Percentiles rank a stretch among this genome's conserved stretches.
phyloP scores from a whole-genome alignment of 805 yeast genomes.

The Candida palmyrensis region DNA sequence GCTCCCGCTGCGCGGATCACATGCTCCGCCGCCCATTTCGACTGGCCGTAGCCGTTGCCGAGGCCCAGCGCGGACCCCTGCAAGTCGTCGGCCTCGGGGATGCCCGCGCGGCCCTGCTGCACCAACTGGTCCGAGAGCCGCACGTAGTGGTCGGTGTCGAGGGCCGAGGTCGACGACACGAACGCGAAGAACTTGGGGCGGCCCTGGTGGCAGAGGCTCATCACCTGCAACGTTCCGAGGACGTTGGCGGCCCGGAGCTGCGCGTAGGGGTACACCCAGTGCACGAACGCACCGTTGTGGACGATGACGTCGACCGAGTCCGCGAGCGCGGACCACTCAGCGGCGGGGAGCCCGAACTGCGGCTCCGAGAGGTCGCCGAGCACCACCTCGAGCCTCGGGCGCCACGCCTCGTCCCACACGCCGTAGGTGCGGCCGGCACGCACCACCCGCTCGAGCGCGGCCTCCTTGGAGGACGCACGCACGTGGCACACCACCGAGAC shows the following conservation, averaged over 20 bases:
- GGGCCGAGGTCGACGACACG: slow-evolving; percentile 92
- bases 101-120: slow-evolving; percentile 62
- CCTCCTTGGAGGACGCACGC: slow-evolving; percentile 64
- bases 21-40: slow-evolving; percentile 96
- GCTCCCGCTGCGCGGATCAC: slow-evolving; percentile 84
- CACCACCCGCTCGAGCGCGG: slow-evolving; percentile 73
- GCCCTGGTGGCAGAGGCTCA: slow-evolving; percentile 72
- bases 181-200: slow-evolving; percentile 83
- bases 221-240: slow-evolving; percentile 75
- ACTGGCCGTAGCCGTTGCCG: slow-evolving; percentile 93
- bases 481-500: slow-evolving; percentile 78
- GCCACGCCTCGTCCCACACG: slow-evolving; percentile 63
- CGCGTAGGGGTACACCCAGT: slow-evolving; percentile 96
- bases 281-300: slow-evolving; percentile 97
- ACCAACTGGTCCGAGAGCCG: slow-evolving; percentile 67
- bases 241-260: slow-evolving; percentile 92
- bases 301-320: slow-evolving; percentile 71
- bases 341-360: slow-evolving; percentile 63
- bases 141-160: slow-evolving; percentile 81
- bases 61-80: slow-evolving; percentile 78
- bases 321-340: slow-evolving; percentile 54
- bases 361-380: slow-evolving; percentile 73
- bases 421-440: slow-evolving; percentile 81
- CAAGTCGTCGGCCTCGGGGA: slow-evolving; percentile 79
- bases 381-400: slow-evolving; percentile 57